Percentiles rank a stretch among this genome's conserved stretches.
phyloP scores from a whole-genome alignment of 768 basidiomycete species.

The Pleurotus djamor region DNA sequence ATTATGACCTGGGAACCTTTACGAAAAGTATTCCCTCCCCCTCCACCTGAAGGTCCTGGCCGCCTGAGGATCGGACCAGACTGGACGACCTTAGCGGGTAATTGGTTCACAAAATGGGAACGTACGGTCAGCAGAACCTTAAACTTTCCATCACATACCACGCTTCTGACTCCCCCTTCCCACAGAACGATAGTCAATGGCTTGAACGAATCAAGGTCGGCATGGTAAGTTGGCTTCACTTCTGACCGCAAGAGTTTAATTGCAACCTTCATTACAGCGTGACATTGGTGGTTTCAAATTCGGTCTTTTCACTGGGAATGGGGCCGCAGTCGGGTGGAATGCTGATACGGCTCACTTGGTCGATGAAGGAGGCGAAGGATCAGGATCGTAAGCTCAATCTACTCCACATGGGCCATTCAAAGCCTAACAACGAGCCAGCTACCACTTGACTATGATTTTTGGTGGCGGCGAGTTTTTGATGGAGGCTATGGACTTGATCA shows the following conservation, averaged over 20 bases:
- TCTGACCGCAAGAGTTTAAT: background rate
- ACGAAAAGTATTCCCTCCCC: slow-evolving; percentile 32
- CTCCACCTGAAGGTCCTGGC: slow-evolving; percentile 31
- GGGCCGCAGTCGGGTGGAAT: slow-evolving; percentile 35
- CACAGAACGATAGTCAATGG: slow-evolving; percentile 33
- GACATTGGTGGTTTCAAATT: slow-evolving; percentile 34
- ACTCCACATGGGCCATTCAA: background rate
- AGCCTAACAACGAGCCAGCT: slow-evolving; percentile 14
- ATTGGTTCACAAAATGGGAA: slow-evolving; percentile 40
- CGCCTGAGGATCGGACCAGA: slow-evolving; percentile 34
- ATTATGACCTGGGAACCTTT: slow-evolving; percentile 38
- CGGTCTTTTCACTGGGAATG: slow-evolving; percentile 33
- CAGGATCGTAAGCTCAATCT: slow-evolving; percentile 20
- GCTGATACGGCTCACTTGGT: slow-evolving; percentile 33
- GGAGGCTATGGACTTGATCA: slow-evolving; percentile 36
- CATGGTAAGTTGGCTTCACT: slow-evolving; percentile 22
- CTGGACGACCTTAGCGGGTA: slow-evolving; percentile 34
- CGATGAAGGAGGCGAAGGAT: slow-evolving; percentile 31
- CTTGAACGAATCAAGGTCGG: slow-evolving; percentile 29
- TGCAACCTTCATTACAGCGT: slow-evolving; percentile 11
- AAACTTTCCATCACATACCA: background rate
- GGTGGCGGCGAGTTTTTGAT: slow-evolving; percentile 36
- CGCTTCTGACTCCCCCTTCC: background rate
- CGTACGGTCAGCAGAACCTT: slow-evolving; percentile 22
- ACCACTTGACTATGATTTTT: slow-evolving; percentile 31